Percentiles rank a stretch among this genome's conserved stretches.
These are phyloP conservation scores for Myxozyma geophila DNA, from an alignment of 805 yeast genomes.

Conservation along the genomic window DNA sequence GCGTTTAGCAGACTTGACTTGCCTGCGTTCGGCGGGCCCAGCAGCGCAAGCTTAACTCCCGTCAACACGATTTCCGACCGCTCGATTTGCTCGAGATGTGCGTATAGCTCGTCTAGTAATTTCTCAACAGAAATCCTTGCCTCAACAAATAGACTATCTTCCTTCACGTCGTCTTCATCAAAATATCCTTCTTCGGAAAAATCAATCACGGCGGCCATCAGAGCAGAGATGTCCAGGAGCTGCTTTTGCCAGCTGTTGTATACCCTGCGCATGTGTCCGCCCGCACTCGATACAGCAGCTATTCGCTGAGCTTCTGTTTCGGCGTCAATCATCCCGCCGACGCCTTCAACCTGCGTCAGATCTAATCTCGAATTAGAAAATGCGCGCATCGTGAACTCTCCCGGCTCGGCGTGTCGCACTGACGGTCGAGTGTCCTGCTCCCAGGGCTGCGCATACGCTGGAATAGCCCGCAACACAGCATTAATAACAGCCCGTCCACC, in stretches of 20 bases:
- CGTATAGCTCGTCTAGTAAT: slow-evolving; percentile 53
- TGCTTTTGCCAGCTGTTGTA: slow-evolving; percentile 70
- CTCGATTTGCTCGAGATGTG: slow-evolving; percentile 52
- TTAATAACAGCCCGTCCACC: slow-evolving; percentile 88
- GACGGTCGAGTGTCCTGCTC: slow-evolving; percentile 7
- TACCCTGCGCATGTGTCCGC: slow-evolving; percentile 63
- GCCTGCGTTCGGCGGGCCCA: slow-evolving; percentile 97
- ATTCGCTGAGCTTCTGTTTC: slow-evolving; percentile 88
- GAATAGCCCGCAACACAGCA: slow-evolving; percentile 68
- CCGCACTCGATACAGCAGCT: slow-evolving; percentile 72
- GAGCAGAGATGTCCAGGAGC: slow-evolving; percentile 69
- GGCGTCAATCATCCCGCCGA: slow-evolving; percentile 85
- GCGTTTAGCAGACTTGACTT: slow-evolving; percentile 83
- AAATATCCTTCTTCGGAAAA: slow-evolving; percentile 93
- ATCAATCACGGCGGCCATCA: slow-evolving; percentile 86
- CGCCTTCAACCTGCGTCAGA: slow-evolving; percentile 88
- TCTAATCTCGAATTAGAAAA: slow-evolving; percentile 84
- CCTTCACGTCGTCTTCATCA: slow-evolving; percentile 52
- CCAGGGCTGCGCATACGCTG: slow-evolving; percentile 7
- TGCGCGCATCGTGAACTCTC: slow-evolving; percentile 88
- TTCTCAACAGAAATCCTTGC: slow-evolving; percentile 53
- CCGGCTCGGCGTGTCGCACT: slow-evolving; percentile 84
- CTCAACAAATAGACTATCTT: slow-evolving; percentile 49
- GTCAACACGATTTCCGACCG: slow-evolving; percentile 65
- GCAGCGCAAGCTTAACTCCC: slow-evolving; percentile 72